Base-by-base conservation (phyloP, 2,329 filamentous ascomycete species). In the Aspergillus pseudoviridinutans region DNA sequence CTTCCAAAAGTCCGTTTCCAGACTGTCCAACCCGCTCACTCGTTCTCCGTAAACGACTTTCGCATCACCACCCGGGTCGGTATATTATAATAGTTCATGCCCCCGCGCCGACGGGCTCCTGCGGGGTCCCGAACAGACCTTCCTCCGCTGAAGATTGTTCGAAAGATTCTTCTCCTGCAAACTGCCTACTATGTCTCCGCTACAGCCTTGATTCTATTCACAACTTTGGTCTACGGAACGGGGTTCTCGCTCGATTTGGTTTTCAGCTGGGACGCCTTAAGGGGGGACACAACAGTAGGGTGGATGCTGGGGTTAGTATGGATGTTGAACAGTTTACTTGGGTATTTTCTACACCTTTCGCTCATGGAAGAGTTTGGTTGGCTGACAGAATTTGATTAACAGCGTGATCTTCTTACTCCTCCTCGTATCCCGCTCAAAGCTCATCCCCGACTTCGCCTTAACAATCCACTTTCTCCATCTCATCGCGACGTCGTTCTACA, bases 381-480 rank as follows among this genome's bases (percentile, higher is more conserved):
- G 42, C 51, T 49, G n/a, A 57, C 32, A 14, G 44, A 12, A 27
- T 22, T n/a, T 44, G 6, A n/a, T 29, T 27, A 29, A 10, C 69
- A 97, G 93, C 71, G 86, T 91, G 46, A 85, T 95, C 58, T 89
- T 91, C 46, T 88, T 97, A 57, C 85, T 96, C 52, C 77, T 93
- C 54, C 80, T 97, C 57, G 86, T 99, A 64, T 87, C 88, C 22
- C 91, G 94, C 61, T 94, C 89, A 50, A 97, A 97, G 74, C 88
- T 97, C 59, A 90, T 97, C 52, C 91, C 91, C 64, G 94, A 99
- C 76, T 99, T 97, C 73, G 90, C 91, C 32, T 79, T 97, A 25
- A 96, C 93, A 2, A 84, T 97, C 20, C 91, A 96, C 77, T 84
- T 90, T 72, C 79, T 96, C 46, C 90, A 96, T 72, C 83, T 96